Percentiles rank a stretch among this genome's conserved stretches.
These are phyloP conservation scores for Nannochloris sp. DNA, from an alignment of 139 green algal species.

Conservation along the genomic window DNA sequence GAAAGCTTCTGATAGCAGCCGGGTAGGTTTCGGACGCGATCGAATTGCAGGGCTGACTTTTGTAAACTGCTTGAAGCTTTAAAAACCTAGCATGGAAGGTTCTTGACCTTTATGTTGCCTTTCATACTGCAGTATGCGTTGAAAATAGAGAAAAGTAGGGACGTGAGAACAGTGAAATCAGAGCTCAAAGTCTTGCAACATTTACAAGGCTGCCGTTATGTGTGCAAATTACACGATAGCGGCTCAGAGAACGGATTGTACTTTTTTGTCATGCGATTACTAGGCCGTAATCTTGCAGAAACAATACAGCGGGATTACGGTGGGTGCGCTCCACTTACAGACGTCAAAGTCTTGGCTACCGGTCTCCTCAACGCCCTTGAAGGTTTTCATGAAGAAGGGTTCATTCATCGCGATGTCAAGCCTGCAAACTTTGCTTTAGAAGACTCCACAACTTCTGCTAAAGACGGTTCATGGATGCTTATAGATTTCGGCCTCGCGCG, in stretches of 20 bases:
- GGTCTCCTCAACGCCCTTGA: conserved; percentile 49
- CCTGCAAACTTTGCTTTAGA: conserved; percentile 69
- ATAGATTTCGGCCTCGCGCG: conserved; percentile 74
- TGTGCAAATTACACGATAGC: conserved; percentile 26
- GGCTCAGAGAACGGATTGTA: conserved; percentile 44
- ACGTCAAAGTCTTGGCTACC: conserved; percentile 14
- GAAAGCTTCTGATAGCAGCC: too few relatives aligned
- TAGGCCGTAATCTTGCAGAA: conserved; percentile 66
- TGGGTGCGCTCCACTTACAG: conserved; percentile 19
- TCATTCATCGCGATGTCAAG: conserved; percentile 78
- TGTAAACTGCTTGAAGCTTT: too few relatives aligned
- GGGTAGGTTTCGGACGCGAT: too few relatives aligned
- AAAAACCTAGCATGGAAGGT: too few relatives aligned
- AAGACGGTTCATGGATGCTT: conserved; percentile 44
- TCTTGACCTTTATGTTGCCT: background rate
- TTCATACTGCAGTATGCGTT: conserved; percentile 44
- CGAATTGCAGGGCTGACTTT: too few relatives aligned
- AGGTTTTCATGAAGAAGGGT: conserved; percentile 49
- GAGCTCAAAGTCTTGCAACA: conserved; percentile 45
- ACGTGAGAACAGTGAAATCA: conserved; percentile 41
- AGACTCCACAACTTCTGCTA: background rate
- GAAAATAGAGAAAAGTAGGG: conserved; percentile 50
- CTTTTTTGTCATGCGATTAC: conserved; percentile 79
- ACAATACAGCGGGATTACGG: conserved; percentile 19
- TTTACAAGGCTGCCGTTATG: conserved; percentile 25